Percentiles rank a stretch among this genome's conserved stretches.
phyloP scores from a whole-genome alignment of 2,329 filamentous ascomycete species.

The Trichophyton simii region DNA sequence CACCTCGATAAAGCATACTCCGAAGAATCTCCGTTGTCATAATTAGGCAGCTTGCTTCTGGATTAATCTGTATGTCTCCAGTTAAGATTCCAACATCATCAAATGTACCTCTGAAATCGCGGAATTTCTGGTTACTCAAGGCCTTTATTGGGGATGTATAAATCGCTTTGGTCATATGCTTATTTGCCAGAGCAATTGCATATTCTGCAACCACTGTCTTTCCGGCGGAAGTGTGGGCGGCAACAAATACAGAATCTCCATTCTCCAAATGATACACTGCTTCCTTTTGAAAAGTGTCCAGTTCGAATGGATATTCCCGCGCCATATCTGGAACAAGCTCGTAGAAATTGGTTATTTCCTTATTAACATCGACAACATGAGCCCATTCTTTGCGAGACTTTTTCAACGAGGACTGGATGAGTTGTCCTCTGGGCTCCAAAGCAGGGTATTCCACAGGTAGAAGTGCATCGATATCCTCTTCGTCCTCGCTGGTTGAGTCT shows the following conservation, averaged over 20 bases:
- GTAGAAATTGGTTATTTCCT: constrained; percentile 83
- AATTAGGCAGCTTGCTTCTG: constrained; percentile 93
- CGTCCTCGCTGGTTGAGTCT: constrained; percentile 23
- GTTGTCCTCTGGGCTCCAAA: constrained; percentile 66
- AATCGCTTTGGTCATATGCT: constrained; percentile 98
- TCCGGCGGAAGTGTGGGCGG: constrained; percentile 91
- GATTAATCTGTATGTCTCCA: constrained; percentile 94
- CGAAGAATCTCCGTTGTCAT: constrained; percentile 98
- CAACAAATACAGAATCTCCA: constrained; percentile 94
- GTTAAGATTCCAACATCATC: constrained; percentile 95
- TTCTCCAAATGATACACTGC: constrained; percentile 94
- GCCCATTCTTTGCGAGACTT: constrained; percentile 83
- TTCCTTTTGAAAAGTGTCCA: constrained; percentile 97
- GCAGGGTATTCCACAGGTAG: constrained; percentile 89
- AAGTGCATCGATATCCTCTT: constrained; percentile 62
- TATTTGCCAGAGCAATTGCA: constrained; percentile 88
- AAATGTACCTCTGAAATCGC: constrained; percentile 80
- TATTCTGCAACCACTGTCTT: constrained; percentile 99
- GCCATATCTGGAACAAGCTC: constrained; percentile 96
- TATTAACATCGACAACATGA: constrained; percentile 92
- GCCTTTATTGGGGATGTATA: constrained; percentile 99
- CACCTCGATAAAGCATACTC: constrained; percentile 95
- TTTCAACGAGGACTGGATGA: constrained; percentile 58
- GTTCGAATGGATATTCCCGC: constrained; percentile 87
- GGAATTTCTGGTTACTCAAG: constrained; percentile 95